Base-by-base conservation (phyloP, 305 asterid genomes). In the Fraxinus sp. region DNA sequence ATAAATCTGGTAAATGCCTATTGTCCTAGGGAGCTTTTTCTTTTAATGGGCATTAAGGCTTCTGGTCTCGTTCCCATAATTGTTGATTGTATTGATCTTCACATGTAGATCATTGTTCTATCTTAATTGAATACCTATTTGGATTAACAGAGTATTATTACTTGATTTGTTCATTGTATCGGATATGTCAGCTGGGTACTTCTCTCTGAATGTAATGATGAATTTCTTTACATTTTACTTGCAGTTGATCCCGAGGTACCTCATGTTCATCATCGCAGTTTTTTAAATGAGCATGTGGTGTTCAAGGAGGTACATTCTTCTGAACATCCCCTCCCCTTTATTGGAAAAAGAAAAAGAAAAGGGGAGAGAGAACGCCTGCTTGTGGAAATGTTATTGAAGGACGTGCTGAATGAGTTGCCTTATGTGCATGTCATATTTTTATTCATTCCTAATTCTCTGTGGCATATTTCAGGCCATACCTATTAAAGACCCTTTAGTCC, bases 231-330 rank as follows among this genome's bases (percentile, higher is more conserved):
- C 79, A 78, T 81, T 85, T 84, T 84, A 75, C 82, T 72, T 78
- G 77, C 94, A 97, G 99, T 93, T 91, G 98, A 97, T 86, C 97
- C 98, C 4, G 97, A 93, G 84, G 87, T 84, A 80, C 88, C 95
- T 77, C 97, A 83, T 81, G 85, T 90, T 37, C 86, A 87, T 88
- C 99, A 95, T 89, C 96, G 98, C 84, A 91, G 93, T 86, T 93
- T 94, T 88, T 86, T 97, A 57, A 93, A 89, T 85, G 98, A 97
- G 89, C 91, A 92, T 80, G 98, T 93, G 85, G 92, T 91, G 76
- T 97, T 93, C 86, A 93, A 92, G 93, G 97, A 97, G 99, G 99
- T 96, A 87, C 49, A 44, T 52, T 28, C 74, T 83, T 80, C 28
- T 24, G 37, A 11, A 11, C 81, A 68, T 64, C 78, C 75, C 72